Percentiles rank a stretch among this genome's conserved stretches.
Conservation (phyloP, 345 rosid genomes). For the Syzygium jambos region DNA sequence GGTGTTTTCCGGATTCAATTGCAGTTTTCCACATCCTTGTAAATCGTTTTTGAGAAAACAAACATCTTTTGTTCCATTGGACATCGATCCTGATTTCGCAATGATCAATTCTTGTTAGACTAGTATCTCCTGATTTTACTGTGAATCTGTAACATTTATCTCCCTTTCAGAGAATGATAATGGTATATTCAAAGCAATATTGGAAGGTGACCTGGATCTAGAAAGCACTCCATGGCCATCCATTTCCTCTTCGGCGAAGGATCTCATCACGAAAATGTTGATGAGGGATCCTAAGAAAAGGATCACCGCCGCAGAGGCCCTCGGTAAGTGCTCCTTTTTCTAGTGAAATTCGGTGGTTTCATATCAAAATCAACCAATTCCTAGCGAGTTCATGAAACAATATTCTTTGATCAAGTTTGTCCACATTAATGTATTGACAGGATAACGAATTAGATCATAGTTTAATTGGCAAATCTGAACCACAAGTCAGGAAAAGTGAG, state of each 20-base stretch:
- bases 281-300: slow-evolving; percentile 60
- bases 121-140: background rate
- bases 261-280: slow-evolving; percentile 64
- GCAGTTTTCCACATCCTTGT: background rate
- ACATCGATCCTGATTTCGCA: background rate
- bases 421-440: background rate
- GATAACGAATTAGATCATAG: background rate
- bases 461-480: background rate
- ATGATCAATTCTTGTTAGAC: background rate
- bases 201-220: slow-evolving; percentile 55
- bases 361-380: background rate
- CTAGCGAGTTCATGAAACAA: background rate
- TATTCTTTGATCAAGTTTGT: background rate
- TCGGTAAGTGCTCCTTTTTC: slow-evolving; percentile 34
- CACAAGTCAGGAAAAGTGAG: background rate
- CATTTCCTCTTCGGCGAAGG: slow-evolving; percentile 66
- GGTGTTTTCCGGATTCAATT: background rate
- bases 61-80: background rate
- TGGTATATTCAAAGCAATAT: slow-evolving; percentile 54
- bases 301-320: slow-evolving; percentile 67
- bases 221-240: slow-evolving; percentile 66
- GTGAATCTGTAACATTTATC: background rate
- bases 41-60: background rate
- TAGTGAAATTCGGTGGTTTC: background rate
- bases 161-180: slow-evolving; percentile 54